Conservation (phyloP, 1,284 basidiomycete genomes). For the Ganoderma leucocontextum region DNA sequence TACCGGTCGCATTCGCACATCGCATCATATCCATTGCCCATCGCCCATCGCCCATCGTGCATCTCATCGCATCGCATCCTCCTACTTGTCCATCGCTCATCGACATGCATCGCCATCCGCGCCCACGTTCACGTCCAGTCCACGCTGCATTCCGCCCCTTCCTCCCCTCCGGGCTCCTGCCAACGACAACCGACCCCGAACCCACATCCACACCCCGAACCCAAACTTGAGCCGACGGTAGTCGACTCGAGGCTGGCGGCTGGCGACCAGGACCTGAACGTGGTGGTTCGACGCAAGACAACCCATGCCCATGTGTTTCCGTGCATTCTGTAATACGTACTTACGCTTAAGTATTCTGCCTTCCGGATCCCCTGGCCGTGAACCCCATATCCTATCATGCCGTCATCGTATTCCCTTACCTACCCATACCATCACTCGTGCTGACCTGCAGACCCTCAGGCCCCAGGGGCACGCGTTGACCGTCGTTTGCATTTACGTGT, state of each 20-base stretch:
- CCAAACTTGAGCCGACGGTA: background rate
- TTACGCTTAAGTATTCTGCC: background rate
- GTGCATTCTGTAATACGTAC: background rate
- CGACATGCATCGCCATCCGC: background rate
- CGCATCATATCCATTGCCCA: background rate
- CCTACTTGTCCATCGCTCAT: background rate
- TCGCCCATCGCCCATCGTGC: background rate
- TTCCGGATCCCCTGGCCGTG: background rate
- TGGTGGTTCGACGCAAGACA: background rate
- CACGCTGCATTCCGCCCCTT: no score
- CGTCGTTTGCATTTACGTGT: background rate
- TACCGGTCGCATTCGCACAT: constrained; percentile 15
- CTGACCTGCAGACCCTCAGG: no score
- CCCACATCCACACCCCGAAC: background rate
- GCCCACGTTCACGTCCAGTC: background rate
- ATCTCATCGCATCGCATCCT: background rate
- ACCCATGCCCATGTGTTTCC: background rate
- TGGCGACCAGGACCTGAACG: background rate
- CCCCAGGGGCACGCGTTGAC: no score
- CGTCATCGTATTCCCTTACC: background rate
- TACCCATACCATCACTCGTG: no score
- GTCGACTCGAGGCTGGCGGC: background rate
- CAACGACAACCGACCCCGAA: background rate
- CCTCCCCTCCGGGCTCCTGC: background rate
- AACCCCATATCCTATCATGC: background rate